Conservation (phyloP, 306 rosid species). For the Senna siamea region DNA sequence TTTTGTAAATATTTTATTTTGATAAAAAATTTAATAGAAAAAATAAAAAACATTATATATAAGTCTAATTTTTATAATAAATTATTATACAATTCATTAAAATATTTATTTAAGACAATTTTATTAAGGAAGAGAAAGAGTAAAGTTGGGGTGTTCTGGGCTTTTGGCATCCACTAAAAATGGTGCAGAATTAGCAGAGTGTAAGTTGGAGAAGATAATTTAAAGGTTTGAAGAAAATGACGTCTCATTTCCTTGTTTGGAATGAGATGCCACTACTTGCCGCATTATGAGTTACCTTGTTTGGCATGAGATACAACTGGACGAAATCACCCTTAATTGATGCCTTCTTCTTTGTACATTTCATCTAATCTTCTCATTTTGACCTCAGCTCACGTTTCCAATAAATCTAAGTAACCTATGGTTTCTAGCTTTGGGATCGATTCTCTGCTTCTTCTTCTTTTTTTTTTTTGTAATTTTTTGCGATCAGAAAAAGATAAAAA, state of each 20-base stretch:
- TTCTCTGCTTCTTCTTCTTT: too few species aligned
- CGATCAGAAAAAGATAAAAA: too few species aligned
- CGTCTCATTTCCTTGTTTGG: slow-evolving; percentile 31
- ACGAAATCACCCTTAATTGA: slow-evolving; percentile 14
- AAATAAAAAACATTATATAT: too few species aligned
- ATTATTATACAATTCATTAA: too few species aligned
- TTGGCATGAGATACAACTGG: slow-evolving; percentile 29
- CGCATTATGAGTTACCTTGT: slow-evolving; percentile 31
- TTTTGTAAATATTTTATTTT: too few species aligned
- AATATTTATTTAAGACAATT: too few species aligned
- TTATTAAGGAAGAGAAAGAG: neutral
- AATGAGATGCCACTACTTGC: slow-evolving; percentile 32
- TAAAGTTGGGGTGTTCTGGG: slow-evolving; percentile 12
- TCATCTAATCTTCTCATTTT: slow-evolving; percentile 34
- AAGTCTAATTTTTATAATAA: too few species aligned
- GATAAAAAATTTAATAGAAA: too few species aligned
- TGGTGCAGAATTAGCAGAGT: slow-evolving; percentile 27
- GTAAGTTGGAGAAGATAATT: slow-evolving; percentile 12
- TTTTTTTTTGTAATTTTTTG: too few species aligned
- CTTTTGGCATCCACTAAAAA: slow-evolving; percentile 33
- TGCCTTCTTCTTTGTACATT: slow-evolving; percentile 1
- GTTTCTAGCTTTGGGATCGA: too few species aligned
- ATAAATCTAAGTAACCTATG: too few species aligned
- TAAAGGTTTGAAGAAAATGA: slow-evolving; percentile 17
- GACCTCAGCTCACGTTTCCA: too few species aligned